Evolutionary conservation across 2,329 filamentous ascomycete species (phyloP).

Genomic region (Didymosphaeria variabile): DNA sequence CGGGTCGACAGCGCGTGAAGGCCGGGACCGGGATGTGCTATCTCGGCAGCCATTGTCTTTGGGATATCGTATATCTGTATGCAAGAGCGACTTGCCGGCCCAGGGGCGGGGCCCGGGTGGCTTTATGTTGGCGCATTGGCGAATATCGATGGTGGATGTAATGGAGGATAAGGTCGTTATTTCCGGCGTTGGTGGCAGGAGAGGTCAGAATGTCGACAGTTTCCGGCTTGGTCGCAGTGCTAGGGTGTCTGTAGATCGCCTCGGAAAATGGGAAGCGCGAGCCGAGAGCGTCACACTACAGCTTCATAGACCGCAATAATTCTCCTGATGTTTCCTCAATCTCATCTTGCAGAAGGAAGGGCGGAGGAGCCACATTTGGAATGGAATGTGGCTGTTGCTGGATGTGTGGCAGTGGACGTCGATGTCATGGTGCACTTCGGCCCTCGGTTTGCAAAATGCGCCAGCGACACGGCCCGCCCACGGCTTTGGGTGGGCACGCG

Average conservation of each 20-base stretch:
- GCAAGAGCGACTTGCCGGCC: neutral
- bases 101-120: neutral
- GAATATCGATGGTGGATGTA: neutral
- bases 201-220: neutral
- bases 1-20: constrained; percentile 12
- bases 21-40: constrained; percentile 3
- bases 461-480: neutral
- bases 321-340: neutral
- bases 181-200: neutral
- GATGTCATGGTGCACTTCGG: neutral
- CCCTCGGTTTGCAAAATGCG: neutral
- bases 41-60: constrained; percentile 14
- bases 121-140: constrained; percentile 12
- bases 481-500: neutral
- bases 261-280: constrained; percentile 7
- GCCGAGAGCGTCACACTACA: neutral
- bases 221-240: neutral
- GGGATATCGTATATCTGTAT: neutral
- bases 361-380: neutral
- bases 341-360: neutral
- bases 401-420: neutral
- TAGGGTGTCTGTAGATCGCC: neutral
- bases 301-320: neutral
- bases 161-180: constrained; percentile 2
- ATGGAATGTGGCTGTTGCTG: neutral